Conservation (phyloP, 2,329 filamentous ascomycete genomes). For the Esteya vermicola region DNA sequence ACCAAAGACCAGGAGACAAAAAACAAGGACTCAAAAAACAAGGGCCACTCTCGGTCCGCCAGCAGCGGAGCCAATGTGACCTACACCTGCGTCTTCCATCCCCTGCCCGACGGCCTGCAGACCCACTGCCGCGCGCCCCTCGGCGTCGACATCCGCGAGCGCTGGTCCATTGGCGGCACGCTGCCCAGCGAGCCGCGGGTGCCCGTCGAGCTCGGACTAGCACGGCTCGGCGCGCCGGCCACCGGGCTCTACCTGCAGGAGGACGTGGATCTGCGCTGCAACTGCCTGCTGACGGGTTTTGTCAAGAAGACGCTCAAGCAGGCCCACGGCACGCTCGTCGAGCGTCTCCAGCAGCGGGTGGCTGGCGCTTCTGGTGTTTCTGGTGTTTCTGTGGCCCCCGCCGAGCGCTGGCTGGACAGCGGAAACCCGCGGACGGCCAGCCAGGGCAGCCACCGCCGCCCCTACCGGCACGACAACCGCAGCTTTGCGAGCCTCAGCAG, state of each 20-base stretch:
- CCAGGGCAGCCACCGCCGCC: not conserved
- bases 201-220: slow-evolving; percentile 49
- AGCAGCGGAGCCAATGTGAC: slow-evolving; percentile 35
- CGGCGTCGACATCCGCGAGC: slow-evolving; percentile 63
- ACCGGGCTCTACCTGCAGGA: slow-evolving; percentile 70
- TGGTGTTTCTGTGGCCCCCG: not conserved
- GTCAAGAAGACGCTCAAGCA: slow-evolving; percentile 74
- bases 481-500: no score
- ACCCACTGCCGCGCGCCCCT: slow-evolving; percentile 76
- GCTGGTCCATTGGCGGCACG: slow-evolving; percentile 63
- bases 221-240: slow-evolving; percentile 39
- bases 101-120: slow-evolving; percentile 57
- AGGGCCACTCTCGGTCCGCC: not conserved
- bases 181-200: slow-evolving; percentile 55
- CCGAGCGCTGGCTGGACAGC: no score
- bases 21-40: not conserved
- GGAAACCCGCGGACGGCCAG: no score
- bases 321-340: slow-evolving; percentile 56
- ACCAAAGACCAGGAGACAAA: not conserved
- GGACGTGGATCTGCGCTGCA: slow-evolving; percentile 73
- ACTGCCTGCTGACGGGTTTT: slow-evolving; percentile 59
- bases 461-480: no score
- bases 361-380: not conserved
- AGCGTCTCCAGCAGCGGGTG: slow-evolving; percentile 14
- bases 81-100: slow-evolving; percentile 71